Evolutionary conservation across 2,329 filamentous ascomycete species (phyloP).

Genomic region (Chrysosporium keratinophilum): DNA sequence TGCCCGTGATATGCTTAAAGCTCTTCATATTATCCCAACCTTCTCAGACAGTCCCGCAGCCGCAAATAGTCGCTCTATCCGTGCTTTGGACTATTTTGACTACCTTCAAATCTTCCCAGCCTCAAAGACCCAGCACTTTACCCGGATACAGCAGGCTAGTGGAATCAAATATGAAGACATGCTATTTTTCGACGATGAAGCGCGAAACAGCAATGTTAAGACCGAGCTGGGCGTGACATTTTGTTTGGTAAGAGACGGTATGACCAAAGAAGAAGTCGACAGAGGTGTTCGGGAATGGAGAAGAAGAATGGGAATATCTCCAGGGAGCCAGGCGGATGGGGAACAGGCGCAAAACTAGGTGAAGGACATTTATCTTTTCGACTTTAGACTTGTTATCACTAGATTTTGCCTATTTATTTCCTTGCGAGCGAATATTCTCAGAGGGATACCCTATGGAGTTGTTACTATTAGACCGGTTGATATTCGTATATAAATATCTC

Average conservation of each 20-base stretch:
- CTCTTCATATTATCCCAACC: constrained; percentile 51
- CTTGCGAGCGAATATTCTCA: background rate
- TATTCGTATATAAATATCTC: too few species aligned
- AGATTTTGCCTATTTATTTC: background rate
- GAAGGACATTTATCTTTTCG: background rate
- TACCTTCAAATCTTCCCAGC: constrained; percentile 57
- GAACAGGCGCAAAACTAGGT: constrained; percentile 14
- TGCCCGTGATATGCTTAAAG: constrained; percentile 67
- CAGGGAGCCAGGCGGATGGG: constrained; percentile 13
- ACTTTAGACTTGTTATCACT: background rate
- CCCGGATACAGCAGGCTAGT: constrained; percentile 58
- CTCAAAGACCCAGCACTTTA: constrained; percentile 78
- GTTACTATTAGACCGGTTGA: too few species aligned
- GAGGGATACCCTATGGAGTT: too few species aligned
- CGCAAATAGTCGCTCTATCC: constrained; percentile 38
- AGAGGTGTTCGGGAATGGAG: constrained; percentile 73
- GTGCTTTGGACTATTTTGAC: constrained; percentile 46
- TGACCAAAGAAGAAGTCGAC: constrained; percentile 67
- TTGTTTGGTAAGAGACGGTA: constrained; percentile 68
- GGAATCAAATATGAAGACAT: constrained; percentile 69
- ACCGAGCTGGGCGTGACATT: constrained; percentile 67
- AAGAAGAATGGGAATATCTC: constrained; percentile 49
- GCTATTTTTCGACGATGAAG: constrained; percentile 93
- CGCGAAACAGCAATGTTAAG: constrained; percentile 72
- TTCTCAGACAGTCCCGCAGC: constrained; percentile 33